Evolutionary conservation across 306 rosid species (phyloP).

Genomic region (Ceratonia siliqua): DNA sequence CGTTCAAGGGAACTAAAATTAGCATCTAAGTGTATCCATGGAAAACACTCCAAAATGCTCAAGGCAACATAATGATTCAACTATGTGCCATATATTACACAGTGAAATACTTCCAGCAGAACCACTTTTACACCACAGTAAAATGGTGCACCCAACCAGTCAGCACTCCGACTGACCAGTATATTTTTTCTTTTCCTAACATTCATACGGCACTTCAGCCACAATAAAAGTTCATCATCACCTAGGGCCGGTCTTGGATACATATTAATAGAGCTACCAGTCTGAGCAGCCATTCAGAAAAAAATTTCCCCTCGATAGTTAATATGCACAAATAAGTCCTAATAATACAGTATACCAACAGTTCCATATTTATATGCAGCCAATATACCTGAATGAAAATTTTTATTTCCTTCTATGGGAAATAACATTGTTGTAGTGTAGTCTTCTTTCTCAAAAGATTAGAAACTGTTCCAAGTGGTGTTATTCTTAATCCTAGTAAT

Average conservation of each 20-base stretch:
- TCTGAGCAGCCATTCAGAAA: not conserved
- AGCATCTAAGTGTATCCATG: not conserved
- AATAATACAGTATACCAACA: not conserved
- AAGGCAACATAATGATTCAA: not conserved
- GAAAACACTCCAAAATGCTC: not conserved
- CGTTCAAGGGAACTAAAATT: not conserved
- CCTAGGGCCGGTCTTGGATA: not conserved
- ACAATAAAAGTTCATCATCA: not conserved
- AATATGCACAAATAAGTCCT: not conserved
- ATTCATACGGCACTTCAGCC: not conserved
- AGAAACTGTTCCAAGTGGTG: not conserved
- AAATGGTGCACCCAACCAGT: not conserved
- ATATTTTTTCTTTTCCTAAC: not conserved
- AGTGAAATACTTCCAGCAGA: not conserved
- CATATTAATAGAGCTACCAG: not conserved
- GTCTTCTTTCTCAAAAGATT: not conserved
- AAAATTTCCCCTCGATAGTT: not conserved
- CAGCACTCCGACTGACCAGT: not conserved
- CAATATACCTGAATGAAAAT: conserved; percentile 1
- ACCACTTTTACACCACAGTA: not conserved
- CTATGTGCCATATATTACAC: too few species aligned
- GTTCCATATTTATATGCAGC: not conserved
- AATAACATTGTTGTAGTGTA: not conserved
- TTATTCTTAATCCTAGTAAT: too few species aligned
- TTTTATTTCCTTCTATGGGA: not conserved